These are phyloP conservation scores for Neurospora tetrasperma DNA, from an alignment of 495 filamentous ascomycete species.

Conservation along the genomic window DNA sequence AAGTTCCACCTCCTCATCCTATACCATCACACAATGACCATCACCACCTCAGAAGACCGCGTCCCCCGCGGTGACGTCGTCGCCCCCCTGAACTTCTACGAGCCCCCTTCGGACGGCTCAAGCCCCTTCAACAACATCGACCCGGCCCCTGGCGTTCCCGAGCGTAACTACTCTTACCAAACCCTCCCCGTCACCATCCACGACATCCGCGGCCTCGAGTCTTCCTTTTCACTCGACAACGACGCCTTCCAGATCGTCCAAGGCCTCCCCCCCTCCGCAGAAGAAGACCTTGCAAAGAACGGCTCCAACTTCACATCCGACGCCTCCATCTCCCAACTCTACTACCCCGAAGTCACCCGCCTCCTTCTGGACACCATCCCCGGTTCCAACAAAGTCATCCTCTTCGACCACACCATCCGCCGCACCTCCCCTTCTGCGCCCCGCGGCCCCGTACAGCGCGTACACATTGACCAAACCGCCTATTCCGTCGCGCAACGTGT, in stretches of 20 bases:
- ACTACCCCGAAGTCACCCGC: conserved; percentile 73
- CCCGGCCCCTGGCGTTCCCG: conserved; percentile 45
- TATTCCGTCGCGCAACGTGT: conserved; percentile 55
- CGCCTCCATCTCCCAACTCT: conserved; percentile 49
- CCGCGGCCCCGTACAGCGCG: conserved; percentile 56
- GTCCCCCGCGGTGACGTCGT: conserved; percentile 60
- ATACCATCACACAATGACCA: not conserved
- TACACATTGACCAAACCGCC: conserved; percentile 78
- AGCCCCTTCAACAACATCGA: conserved; percentile 64
- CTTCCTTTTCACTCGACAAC: conserved; percentile 53
- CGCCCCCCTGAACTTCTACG: conserved; percentile 59
- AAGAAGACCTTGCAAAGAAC: conserved; percentile 11
- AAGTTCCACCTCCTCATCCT: not conserved
- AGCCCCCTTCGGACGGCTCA: conserved; percentile 50
- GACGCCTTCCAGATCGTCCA: conserved; percentile 61
- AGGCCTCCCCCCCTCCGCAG: conserved; percentile 38
- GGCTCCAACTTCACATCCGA: conserved; percentile 50
- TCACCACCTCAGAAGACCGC: conserved; percentile 4
- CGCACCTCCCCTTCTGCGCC: conserved; percentile 40
- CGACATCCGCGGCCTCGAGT: conserved; percentile 37
- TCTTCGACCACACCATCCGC: conserved; percentile 92
- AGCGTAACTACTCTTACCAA: conserved; percentile 51
- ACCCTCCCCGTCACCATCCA: conserved; percentile 40
- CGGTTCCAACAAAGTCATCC: conserved; percentile 49
- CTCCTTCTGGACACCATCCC: conserved; percentile 51